Percentiles rank a stretch among this genome's conserved stretches.
phyloP scores from a whole-genome alignment of 306 rosid genomes.

The Cicer yamashitae region DNA sequence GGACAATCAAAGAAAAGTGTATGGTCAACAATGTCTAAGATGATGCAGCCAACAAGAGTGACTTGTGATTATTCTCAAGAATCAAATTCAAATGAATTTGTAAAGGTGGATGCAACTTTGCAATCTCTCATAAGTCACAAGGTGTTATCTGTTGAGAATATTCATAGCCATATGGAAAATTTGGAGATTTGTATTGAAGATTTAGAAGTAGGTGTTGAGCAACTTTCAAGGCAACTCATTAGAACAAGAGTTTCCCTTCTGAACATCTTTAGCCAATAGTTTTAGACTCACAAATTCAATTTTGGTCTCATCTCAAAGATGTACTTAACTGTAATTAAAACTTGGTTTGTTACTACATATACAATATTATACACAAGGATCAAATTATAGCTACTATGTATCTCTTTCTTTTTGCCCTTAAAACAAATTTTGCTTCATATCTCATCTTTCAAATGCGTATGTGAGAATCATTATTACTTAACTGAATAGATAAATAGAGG shows the following conservation, averaged over 20 bases:
- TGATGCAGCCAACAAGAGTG: constrained; percentile 47
- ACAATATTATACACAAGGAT: constrained; percentile 9
- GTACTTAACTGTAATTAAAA: constrained; percentile 34
- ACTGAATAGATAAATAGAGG: background rate
- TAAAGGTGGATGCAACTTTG: constrained; percentile 45
- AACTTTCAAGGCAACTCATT: constrained; percentile 46
- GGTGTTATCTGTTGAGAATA: constrained; percentile 31
- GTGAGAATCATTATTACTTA: too few relatives aligned
- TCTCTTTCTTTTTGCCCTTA: background rate
- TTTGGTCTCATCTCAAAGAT: constrained; percentile 23
- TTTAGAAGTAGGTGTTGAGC: constrained; percentile 41
- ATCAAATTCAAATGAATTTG: constrained; percentile 43
- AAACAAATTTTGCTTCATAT: background rate
- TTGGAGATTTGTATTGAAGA: constrained; percentile 46
- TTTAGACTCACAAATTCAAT: constrained; percentile 10
- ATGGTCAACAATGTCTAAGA: constrained; percentile 49
- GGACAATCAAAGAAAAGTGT: constrained; percentile 43
- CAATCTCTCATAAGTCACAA: constrained; percentile 42
- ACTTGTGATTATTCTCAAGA: constrained; percentile 41
- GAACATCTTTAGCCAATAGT: constrained; percentile 43
- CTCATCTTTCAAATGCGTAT: background rate
- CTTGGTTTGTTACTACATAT: background rate
- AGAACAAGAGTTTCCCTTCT: constrained; percentile 53
- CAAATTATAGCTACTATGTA: constrained; percentile 13
- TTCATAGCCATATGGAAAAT: constrained; percentile 35